Percentiles rank a stretch among this genome's conserved stretches.
Conservation (phyloP, 208 protist genomes). For the Trypanosoma melophagium region DNA sequence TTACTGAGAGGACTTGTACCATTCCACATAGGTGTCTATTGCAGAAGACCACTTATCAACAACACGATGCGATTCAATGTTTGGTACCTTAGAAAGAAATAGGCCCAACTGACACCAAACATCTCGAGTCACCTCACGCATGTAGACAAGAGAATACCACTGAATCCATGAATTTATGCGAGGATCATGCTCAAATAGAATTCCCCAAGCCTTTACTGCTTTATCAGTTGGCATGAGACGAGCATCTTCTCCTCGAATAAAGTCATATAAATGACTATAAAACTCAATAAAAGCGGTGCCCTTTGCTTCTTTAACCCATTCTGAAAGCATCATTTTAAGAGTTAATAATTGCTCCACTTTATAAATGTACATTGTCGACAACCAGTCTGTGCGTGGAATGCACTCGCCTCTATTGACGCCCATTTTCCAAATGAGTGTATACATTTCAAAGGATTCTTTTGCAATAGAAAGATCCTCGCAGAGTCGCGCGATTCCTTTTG, state of each 20-base stretch:
- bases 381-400: constrained; percentile 72
- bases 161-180: constrained; percentile 44
- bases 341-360: constrained; percentile 48
- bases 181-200: constrained; percentile 48
- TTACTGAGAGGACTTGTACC: constrained; percentile 21
- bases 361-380: constrained; percentile 58
- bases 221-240: constrained; percentile 50
- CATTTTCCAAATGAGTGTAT: constrained; percentile 78
- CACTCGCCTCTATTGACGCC: constrained; percentile 45
- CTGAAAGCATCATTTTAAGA: constrained; percentile 38
- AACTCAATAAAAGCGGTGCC: constrained; percentile 52
- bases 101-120: constrained; percentile 74
- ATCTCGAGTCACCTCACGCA: constrained; percentile 64
- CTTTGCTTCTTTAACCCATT: constrained; percentile 57
- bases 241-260: constrained; percentile 73
- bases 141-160: constrained; percentile 48
- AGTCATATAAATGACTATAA: constrained; percentile 88
- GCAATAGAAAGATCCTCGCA: constrained; percentile 50
- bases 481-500: constrained; percentile 60
- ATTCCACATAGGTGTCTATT: constrained; percentile 73
- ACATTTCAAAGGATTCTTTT: constrained; percentile 51
- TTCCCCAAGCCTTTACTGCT: constrained; percentile 60
- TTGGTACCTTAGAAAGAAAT: constrained; percentile 37
- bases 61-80: constrained; percentile 12
- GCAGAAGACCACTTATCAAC: constrained; percentile 50